Evolutionary conservation across 2,329 filamentous ascomycete species (phyloP), one percentile per base, ranked within the genome.

Genomic region (Beauveria sp.): DNA sequence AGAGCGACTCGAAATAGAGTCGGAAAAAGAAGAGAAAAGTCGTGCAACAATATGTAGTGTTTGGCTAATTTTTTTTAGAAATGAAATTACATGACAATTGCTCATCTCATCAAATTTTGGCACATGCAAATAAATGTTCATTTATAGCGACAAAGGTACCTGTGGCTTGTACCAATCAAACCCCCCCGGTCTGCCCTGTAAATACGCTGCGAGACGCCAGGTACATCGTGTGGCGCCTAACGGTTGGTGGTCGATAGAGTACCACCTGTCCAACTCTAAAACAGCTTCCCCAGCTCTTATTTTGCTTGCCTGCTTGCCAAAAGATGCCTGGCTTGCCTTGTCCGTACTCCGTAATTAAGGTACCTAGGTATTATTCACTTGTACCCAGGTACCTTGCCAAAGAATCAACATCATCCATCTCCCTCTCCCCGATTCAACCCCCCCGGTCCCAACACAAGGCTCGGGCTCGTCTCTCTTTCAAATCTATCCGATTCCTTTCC

Each of bases 401-500:
- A 38, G 12, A 38, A 38, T 38, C 34, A 38, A 38, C 53, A 56
- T 34, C 53, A 8, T 55, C 53, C 42, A 45, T 46, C 26, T 26
- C 53, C 24, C n/a, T 46, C 45, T 22, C 45, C 26, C 28, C 20
- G n/a, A 22, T 22, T 20, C 56, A 38, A 42, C 53, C 55, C 45
- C 55, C 20, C 55, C 16, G n/a, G 55, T 40, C 55, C 45, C 55
- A 58, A 58, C 46, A 59, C 20, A 50, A 46, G 34, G 46, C 24
- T 51, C 56, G 24, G 42, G 46, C 34, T 59, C 56, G 46, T 48
- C 56, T 51, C 46, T 59, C 46, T 43, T 59, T 50, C 34, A 59
- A 50, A 59, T 50, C 46, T 51, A 51, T 51, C 48, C 56, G 48
- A 50, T 51, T 48, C 56, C 56, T 50, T 51, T 43, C 48, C 56